Evolutionary conservation across 2,329 filamentous ascomycete species (phyloP), one percentile per base, ranked within the genome.

Genomic region (Phialemonium atrogriseum): DNA sequence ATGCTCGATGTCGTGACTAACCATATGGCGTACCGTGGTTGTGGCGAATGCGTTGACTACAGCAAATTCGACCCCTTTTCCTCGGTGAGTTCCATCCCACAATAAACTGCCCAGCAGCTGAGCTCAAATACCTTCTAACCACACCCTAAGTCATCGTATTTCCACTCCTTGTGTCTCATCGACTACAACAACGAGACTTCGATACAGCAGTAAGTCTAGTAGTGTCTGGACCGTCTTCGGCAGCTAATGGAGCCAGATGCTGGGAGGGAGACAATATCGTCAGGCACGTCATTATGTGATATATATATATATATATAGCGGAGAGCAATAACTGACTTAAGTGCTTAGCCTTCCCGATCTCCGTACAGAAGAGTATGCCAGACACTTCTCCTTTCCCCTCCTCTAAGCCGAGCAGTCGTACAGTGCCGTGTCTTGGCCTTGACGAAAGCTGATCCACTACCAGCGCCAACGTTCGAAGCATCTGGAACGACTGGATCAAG

Each of bases 1-100:
- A 78, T 78, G 73, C 59, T 77, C 3, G 73, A 77, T 38, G 55
- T 77, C 1, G 71, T 77, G 3, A 61, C 64, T 7, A 76, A 77
- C 46, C 69, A 77, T 45, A 66, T 67, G 46, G 69, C 55, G n/a
- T 74, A 65, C 46, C 50, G 57, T 18, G 70, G 71, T 15, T 51
- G 57, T n/a, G 51, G 54, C 1, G 37, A 41, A 18, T 55, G 57
- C 5, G 62, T 77, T 23, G 64, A 77, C 49, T 79, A 77, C 46
- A 59, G 56, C 36, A 45, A 54, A 8, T 68, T 73, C 42, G 55
- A 58, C 15, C 73, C 75, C 1, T 79, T 79, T 50, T 64, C 72
- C 40, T 55, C 60, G 13, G 44, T 58, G 24, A 25, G 12, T 7
- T 21, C 12, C n/a, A 12, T 13, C 18, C 15, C 5, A 31, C 12